Evolutionary conservation across 108 stramenopile genomes (phyloP), one percentile per base, ranked within the genome.

Genomic region (Discostella stelligeroides): DNA sequence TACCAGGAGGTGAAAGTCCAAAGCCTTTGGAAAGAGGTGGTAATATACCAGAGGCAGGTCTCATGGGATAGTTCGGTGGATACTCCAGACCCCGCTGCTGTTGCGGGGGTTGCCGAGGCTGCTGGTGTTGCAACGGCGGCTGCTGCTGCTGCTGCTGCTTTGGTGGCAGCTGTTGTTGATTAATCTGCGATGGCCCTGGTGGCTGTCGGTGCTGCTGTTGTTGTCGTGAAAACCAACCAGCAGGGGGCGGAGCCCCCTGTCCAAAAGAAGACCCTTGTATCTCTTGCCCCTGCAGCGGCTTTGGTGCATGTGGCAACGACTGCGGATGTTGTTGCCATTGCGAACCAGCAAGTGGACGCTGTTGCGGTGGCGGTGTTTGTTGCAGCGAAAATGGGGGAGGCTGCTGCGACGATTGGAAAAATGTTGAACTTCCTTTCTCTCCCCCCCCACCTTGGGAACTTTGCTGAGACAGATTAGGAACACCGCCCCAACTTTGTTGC

Each of bases 11-110:
- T 38, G 38, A 42, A 41, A 4, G 39, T 17, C 3, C 11, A 1
- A 47, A 34, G 15, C 5, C 10, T 5, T 49, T 29, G 34, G 45
- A 29, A 34, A 40, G 41, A 4, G 62, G 70, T 57, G 53, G 72
- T 20, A 65, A 57, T 37, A 67, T 66, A 11, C 67, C 75, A 17
- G 55, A 76, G 20, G 66, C 75, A 14, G 75, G 75, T 54, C 75
- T 60, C 53, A 46, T 29, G 41, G 62, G 62, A 43, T 63, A 56
- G 23, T 27, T 47, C 21, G 64, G 73, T 7, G 64, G 73, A n/a
- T 66, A 55, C 0, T 45, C 15, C 3, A 27, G 72, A 38, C 27
- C n/a, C 62, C 9, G 28, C 53, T 54, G 68, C 39, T 63, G 63
- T 14, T 74, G 56, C 58, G 60, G 66, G 10, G 34, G 21, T 9